Base-by-base conservation (phyloP, 257 asterid genomes). In the Striga asiatica region DNA sequence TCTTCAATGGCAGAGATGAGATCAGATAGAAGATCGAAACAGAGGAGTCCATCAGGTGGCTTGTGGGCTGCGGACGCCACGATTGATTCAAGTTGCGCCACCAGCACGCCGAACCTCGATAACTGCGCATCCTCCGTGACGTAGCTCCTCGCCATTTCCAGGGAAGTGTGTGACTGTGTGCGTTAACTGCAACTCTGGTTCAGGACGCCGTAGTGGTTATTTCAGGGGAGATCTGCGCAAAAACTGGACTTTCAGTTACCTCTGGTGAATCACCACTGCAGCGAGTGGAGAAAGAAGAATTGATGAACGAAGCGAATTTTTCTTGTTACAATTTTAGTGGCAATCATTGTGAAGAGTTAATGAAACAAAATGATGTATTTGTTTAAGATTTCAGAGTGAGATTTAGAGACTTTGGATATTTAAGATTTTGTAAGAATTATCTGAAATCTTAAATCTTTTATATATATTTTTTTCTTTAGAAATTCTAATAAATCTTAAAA, bases 11-110 rank as follows among this genome's bases (percentile, higher is more conserved):
- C 94, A 66, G 93, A 66, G 23, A 87, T 73, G 77, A 92, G 95
- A 84, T 92, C 99, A 38, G 99, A 92, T 10, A 92, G 68, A 48
- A 92, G 97, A 78, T 92, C 98, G 67, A 92, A 92, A 63, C 97
- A 92, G 56, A 92, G 81, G 27, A 88, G 81, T 12, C 94, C 82
- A 70, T 92, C 97, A 1, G 99, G 97, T 25, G 81, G 87, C 70
- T 92, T 92, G 77, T 92, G 99, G 25, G 93, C 62, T 6, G 95
- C 95, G 39, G 99, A 88, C 21, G 94, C 79, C 14, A 84, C 97
- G 57, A 92, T 82, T 10, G 99, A 92, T 74, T 88, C 97, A 62
- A 88, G 83, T 48, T 92, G 99, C 62, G 99, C 99, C 58, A 92
- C 97, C 69, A 92, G 76, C 2, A 88, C 95, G 39, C 97, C 97